Evolutionary conservation across 805 yeast genomes (phyloP).

Genomic region (Ogataea ramenticola): DNA sequence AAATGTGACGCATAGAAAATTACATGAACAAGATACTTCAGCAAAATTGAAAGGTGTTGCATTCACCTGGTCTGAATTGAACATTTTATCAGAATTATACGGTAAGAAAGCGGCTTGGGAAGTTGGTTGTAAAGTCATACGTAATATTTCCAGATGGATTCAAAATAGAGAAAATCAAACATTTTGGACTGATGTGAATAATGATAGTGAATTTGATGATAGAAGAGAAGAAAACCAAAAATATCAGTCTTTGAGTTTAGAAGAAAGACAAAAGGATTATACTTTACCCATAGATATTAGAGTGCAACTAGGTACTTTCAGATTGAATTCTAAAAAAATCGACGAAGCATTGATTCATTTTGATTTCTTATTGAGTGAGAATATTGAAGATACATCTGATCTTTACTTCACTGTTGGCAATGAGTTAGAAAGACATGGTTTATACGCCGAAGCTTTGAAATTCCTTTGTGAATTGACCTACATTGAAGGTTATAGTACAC

Average conservation of each 20-base stretch:
- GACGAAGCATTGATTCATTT: conserved; percentile 74
- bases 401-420: conserved; percentile 71
- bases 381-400: conserved; percentile 58
- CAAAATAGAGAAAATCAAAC: conserved; percentile 56
- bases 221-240: conserved; percentile 46
- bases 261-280: conserved; percentile 34
- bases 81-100: conserved; percentile 75
- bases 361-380: conserved; percentile 44
- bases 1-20: conserved; percentile 39
- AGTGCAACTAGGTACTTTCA: conserved; percentile 66
- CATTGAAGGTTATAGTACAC: conserved; percentile 42
- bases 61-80: conserved; percentile 86
- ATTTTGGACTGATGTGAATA: conserved; percentile 54
- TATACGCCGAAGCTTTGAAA: conserved; percentile 68
- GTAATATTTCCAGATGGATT: conserved; percentile 76
- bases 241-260: conserved; percentile 32
- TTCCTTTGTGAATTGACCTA: conserved; percentile 52
- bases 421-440: conserved; percentile 60
- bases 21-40: conserved; percentile 11
- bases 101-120: conserved; percentile 59
- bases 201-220: conserved; percentile 78
- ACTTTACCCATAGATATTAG: conserved; percentile 82
- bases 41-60: conserved; percentile 29
- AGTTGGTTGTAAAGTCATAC: conserved; percentile 58
- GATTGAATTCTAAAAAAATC: conserved; percentile 56